phyloP scores from a whole-genome alignment of 2,329 filamentous ascomycete species.

The Diplodia sapinea region DNA sequence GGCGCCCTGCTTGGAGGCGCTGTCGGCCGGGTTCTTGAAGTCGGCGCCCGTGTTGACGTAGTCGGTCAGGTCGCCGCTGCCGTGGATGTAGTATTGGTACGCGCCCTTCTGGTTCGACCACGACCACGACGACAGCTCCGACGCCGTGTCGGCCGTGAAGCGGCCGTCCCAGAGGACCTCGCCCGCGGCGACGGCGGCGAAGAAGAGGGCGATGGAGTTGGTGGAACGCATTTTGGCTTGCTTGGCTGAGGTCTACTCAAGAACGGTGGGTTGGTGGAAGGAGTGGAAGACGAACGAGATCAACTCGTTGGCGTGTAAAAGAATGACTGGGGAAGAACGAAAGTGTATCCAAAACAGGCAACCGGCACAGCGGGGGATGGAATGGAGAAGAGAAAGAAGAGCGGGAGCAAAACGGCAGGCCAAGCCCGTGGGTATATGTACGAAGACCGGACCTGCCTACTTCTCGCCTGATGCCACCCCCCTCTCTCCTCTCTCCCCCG shows the following conservation, averaged over 20 bases:
- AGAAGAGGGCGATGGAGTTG: conserved; percentile 1
- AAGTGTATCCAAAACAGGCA: conserved; percentile 25
- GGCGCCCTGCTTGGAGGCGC: conserved; percentile 66
- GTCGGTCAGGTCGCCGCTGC: conserved; percentile 58
- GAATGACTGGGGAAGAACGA: conserved; percentile 22
- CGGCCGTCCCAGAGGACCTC: conserved; percentile 66
- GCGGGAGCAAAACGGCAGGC: conserved; percentile 1
- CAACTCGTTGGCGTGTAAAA: conserved; percentile 19
- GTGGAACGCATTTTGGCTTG: conserved; percentile 11
- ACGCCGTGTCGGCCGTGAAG: conserved; percentile 64
- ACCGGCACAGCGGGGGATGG: conserved; percentile 26
- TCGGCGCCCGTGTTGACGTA: conserved; percentile 67
- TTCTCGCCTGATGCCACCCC: background rate
- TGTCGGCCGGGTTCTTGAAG: conserved; percentile 71
- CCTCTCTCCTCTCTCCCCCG: background rate
- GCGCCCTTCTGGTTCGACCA: conserved; percentile 72
- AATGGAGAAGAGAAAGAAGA: conserved; percentile 3
- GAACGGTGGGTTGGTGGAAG: conserved; percentile 5
- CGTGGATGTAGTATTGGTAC: conserved; percentile 81
- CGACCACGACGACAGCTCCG: conserved; percentile 62
- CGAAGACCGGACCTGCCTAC: background rate
- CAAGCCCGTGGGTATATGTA: conserved; percentile 26
- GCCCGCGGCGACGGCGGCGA: conserved; percentile 23
- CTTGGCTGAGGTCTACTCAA: conserved; percentile 26
- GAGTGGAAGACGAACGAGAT: conserved; percentile 28